These are phyloP conservation scores for Albugo candida DNA, from an alignment of 352 stramenopile species.

Conservation along the genomic window DNA sequence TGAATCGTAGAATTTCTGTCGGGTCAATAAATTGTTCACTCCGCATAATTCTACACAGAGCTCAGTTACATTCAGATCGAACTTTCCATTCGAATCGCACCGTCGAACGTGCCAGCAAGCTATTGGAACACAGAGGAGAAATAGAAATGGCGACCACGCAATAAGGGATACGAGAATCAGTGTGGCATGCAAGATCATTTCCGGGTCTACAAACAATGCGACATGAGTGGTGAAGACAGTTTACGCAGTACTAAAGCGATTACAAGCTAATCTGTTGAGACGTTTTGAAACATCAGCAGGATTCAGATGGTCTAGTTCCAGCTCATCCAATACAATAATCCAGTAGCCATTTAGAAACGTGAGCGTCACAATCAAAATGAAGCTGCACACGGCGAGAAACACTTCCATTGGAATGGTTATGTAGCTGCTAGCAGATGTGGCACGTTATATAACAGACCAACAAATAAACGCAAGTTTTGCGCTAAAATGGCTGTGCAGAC, in stretches of 20 bases:
- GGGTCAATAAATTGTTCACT: conserved; percentile 73
- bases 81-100: conserved; percentile 10
- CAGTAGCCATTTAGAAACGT: conserved; percentile 79
- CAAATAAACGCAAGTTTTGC: too few species aligned
- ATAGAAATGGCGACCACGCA: conserved; percentile 52
- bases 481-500: too few species aligned
- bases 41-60: conserved; percentile 23
- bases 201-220: conserved; percentile 23
- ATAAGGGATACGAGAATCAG: conserved; percentile 54
- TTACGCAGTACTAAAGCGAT: background rate
- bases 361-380: conserved; percentile 66
- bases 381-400: conserved; percentile 54
- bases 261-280: conserved; percentile 74
- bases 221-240: background rate
- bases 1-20: conserved; percentile 76
- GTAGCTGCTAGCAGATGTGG: background rate
- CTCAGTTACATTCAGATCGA: background rate
- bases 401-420: conserved; percentile 27
- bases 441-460: too few species aligned
- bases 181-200: conserved; percentile 65
- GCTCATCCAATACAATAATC: conserved; percentile 57
- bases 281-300: conserved; percentile 63
- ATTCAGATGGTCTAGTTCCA: conserved; percentile 76
- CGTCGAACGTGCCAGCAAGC: conserved; percentile 50
- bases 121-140: conserved; percentile 63